Evolutionary conservation across 2,329 filamentous ascomycete species (phyloP).

Genomic region (Grosmannia clavigera): DNA sequence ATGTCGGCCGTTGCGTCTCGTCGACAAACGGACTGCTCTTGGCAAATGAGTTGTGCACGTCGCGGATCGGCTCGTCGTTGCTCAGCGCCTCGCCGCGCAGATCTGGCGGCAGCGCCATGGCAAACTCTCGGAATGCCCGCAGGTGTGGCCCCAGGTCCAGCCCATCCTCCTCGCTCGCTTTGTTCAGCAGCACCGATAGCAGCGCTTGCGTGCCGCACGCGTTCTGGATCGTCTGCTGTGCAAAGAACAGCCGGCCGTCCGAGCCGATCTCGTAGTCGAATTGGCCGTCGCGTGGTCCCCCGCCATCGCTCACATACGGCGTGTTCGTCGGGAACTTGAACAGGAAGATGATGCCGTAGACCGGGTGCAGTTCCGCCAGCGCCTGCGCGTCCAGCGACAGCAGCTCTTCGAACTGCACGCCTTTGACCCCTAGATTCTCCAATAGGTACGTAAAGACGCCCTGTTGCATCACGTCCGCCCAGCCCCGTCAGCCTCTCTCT

Average conservation of each 20-base stretch:
- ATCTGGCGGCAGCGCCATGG: conserved; percentile 68
- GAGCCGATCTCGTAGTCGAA: conserved; percentile 71
- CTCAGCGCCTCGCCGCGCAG: conserved; percentile 48
- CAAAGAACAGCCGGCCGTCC: conserved; percentile 76
- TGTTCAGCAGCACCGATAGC: conserved; percentile 82
- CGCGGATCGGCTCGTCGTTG: conserved; percentile 56
- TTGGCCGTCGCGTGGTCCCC: conserved; percentile 63
- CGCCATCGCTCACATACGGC: conserved; percentile 44
- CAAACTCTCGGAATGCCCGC: conserved; percentile 76
- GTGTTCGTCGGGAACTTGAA: conserved; percentile 84
- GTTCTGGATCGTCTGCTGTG: conserved; percentile 94
- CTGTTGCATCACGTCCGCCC: conserved; percentile 24
- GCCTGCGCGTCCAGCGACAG: conserved; percentile 72
- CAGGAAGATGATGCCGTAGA: conserved; percentile 96
- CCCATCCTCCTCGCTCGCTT: conserved; percentile 30
- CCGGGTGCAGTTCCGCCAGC: conserved; percentile 57
- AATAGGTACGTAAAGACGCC: conserved; percentile 97
- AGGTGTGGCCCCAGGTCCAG: conserved; percentile 64
- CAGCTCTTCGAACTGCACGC: conserved; percentile 95
- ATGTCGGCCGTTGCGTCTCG: conserved; percentile 63
- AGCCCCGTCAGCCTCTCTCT: too few species aligned
- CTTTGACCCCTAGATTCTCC: conserved; percentile 77
- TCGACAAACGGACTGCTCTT: conserved; percentile 82
- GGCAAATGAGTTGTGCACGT: conserved; percentile 84
- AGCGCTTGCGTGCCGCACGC: conserved; percentile 95